Percentiles rank a stretch among this genome's conserved stretches.
phyloP scores from a whole-genome alignment of 345 rosid genomes.

The Zanthoxylum bungeanum region DNA sequence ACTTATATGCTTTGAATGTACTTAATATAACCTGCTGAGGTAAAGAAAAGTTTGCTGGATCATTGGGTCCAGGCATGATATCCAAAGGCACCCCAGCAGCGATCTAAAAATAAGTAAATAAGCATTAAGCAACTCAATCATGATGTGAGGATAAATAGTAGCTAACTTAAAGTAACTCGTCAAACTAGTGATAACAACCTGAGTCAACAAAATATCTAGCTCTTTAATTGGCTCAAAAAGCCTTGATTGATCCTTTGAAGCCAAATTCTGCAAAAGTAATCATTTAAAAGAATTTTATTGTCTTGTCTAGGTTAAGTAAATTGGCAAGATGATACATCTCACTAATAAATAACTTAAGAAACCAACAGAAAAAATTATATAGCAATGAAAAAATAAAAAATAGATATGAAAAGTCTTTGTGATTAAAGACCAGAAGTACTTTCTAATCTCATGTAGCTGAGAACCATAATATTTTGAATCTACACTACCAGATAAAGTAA shows the following conservation, averaged over 20 bases:
- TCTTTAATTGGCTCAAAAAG: constrained; percentile 78
- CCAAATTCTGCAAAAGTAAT: constrained; percentile 64
- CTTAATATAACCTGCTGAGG: constrained; percentile 86
- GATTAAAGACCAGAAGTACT: neutral
- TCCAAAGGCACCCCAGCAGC: constrained; percentile 89
- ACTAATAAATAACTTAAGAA: too few species aligned
- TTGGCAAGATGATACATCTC: too few species aligned
- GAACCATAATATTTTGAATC: neutral
- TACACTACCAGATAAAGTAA: neutral
- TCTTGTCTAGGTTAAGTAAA: too few species aligned
- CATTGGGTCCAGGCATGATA: constrained; percentile 91
- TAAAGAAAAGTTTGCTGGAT: constrained; percentile 89
- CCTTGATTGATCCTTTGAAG: constrained; percentile 77
- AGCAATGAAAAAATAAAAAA: neutral
- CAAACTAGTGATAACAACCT: constrained; percentile 45
- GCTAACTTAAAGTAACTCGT: constrained; percentile 10
- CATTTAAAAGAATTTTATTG: too few species aligned
- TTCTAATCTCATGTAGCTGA: neutral
- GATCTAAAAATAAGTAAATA: constrained; percentile 44
- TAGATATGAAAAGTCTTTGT: neutral
- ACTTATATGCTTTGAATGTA: neutral
- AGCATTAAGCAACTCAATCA: constrained; percentile 10
- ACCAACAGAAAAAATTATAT: too few species aligned
- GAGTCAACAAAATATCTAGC: constrained; percentile 79
- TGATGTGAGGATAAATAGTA: neutral